A percentile compares a stretch with the other conserved stretches of the same genome.
These are phyloP conservation scores for Trypanosoma caninum DNA, from an alignment of 208 protist genomes.

Conservation along the genomic window DNA sequence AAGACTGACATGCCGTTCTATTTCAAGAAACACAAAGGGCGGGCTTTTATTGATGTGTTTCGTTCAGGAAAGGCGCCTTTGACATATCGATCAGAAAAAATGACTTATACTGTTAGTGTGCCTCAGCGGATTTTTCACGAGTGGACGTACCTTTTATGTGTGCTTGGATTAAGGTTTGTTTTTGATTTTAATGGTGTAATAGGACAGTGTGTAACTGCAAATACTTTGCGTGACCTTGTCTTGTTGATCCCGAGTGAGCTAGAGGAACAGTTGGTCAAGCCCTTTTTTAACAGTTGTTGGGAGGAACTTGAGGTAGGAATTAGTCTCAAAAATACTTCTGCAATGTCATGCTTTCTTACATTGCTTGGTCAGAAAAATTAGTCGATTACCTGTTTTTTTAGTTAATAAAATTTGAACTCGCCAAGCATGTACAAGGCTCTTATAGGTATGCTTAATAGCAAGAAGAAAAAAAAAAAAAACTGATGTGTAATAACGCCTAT, in stretches of 20 bases:
- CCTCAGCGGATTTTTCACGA: constrained; percentile 20
- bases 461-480: background rate
- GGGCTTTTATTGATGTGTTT: constrained; percentile 35
- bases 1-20: constrained; percentile 2
- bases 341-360: constrained; percentile 12
- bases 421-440: too few relatives aligned
- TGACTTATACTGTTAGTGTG: constrained; percentile 2
- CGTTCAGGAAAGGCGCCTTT: constrained; percentile 24
- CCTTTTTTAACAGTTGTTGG: constrained; percentile 65
- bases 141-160: constrained; percentile 25
- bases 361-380: constrained; percentile 6
- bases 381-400: background rate
- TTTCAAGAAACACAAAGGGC: constrained; percentile 28
- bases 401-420: too few relatives aligned
- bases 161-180: constrained; percentile 33
- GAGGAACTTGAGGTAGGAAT: constrained; percentile 48
- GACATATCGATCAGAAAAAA: constrained; percentile 3
- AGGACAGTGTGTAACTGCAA: background rate
- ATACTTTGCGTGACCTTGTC: constrained; percentile 20
- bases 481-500: background rate
- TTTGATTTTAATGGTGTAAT: constrained; percentile 18
- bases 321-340: background rate
- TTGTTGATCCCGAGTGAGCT: constrained; percentile 51
- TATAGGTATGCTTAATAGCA: background rate
- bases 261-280: constrained; percentile 42